phyloP scores from a whole-genome alignment of 768 basidiomycete genomes.

The Boletus fagicola region DNA sequence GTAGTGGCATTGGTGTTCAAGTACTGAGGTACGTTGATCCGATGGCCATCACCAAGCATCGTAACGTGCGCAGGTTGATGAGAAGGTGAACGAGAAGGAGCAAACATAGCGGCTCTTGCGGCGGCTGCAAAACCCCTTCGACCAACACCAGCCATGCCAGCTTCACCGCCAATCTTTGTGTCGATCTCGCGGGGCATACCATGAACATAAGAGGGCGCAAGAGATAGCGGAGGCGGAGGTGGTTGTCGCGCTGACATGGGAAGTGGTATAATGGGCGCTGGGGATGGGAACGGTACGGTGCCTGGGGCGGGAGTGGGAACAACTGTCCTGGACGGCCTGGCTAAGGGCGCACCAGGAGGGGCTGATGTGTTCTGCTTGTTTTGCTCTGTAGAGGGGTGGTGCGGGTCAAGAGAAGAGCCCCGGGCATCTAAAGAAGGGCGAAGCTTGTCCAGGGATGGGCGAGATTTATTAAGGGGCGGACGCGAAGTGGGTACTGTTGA shows the following conservation, averaged over 20 bases:
- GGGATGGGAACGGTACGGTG: conserved; percentile 18
- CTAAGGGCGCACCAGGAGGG: background rate
- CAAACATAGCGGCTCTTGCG: conserved; percentile 59
- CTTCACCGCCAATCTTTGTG: conserved; percentile 72
- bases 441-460: conserved; percentile 19
- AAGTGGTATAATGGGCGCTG: conserved; percentile 2
- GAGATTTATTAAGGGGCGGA: conserved; percentile 17
- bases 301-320: conserved; percentile 12
- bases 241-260: conserved; percentile 18
- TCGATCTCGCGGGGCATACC: conserved; percentile 43
- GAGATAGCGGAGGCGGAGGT: conserved; percentile 18
- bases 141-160: conserved; percentile 91
- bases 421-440: conserved; percentile 12
- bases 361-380: background rate
- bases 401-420: conserved; percentile 18
- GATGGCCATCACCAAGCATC: conserved; percentile 13
- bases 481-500: conserved; percentile 13
- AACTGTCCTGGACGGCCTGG: conserved; percentile 9
- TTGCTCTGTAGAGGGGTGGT: conserved; percentile 4
- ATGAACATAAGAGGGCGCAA: conserved; percentile 2
- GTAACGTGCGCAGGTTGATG: conserved; percentile 1
- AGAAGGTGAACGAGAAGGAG: conserved; percentile 21
- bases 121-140: conserved; percentile 78
- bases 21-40: conserved; percentile 41
- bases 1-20: conserved; percentile 45